Evolutionary conservation across 2,329 filamentous ascomycete genomes (phyloP), one percentile per base, ranked within the genome.

Genomic region (Calycina herbarum): DNA sequence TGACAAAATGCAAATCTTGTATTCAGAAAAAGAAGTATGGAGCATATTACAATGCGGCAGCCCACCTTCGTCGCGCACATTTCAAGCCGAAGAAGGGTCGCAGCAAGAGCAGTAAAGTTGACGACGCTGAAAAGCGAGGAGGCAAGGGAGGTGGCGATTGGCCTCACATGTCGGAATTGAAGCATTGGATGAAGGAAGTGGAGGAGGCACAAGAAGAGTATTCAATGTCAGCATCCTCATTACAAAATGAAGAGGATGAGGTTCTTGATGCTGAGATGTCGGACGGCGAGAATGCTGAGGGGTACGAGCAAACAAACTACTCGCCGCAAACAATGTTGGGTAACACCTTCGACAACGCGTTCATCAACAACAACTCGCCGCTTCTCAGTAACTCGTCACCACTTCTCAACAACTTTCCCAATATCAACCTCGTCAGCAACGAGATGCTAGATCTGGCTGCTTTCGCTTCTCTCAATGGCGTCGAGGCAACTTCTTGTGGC

Each of bases 11-110:
- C 85, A 96, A 96, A 78, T 86, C 90, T 51, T 97, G 94, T 77
- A 85, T 83, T 58, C 83, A 83, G 64, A 97, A 96, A 80, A 97
- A 97, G 81, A 83, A 85, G 64, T 97, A 97, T 73, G 91, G 91
- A 1, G 91, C 91, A 8, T 94, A 97, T 79, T 97, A 97, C 80
- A 97, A 97, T 73, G 94, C 93, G 0, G 93, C 93, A 0, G 94
- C 93, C 0, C 94, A 97, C 76, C 83, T 97, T 3, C 85, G 93
- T 45, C 88, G 94, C 62, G 89, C 89, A 0, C 94, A 97, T 76
- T 97, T 97, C 82, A 91, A 90, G 75, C 89, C 81, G 64, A 85
- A 84, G 77, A 79, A 82, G 3, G 78, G 78, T 38, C 80, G 80
- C 71, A 73, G 70, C 57, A 72, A 72, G 8, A 73, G 63, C 40